Percentiles rank a stretch among this genome's conserved stretches.
These are phyloP conservation scores for Clarireedia paspali DNA, from an alignment of 2,329 filamentous ascomycete species.

Conservation along the genomic window DNA sequence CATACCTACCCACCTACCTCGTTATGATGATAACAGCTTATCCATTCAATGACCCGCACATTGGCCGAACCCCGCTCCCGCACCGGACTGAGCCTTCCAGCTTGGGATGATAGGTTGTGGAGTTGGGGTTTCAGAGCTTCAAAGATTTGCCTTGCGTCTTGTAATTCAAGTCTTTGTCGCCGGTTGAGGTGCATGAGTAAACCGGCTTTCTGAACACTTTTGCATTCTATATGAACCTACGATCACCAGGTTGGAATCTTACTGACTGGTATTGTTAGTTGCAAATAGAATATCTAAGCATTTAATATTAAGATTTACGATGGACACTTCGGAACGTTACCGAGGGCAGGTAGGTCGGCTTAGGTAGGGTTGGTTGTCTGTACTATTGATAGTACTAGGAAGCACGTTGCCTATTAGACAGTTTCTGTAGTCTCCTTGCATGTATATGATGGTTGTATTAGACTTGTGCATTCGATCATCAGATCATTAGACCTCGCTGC, in stretches of 20 bases:
- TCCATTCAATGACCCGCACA: slow-evolving; percentile 66
- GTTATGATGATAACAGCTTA: slow-evolving; percentile 59
- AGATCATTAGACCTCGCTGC: no score
- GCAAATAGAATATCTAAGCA: neutral
- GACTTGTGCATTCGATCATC: no score
- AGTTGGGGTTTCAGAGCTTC: slow-evolving; percentile 59
- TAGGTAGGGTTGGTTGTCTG: neutral
- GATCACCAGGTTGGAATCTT: neutral
- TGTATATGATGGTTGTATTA: no score
- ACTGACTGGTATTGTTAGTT: slow-evolving; percentile 5
- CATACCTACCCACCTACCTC: slow-evolving; percentile 8
- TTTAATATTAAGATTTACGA: no score
- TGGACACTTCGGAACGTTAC: no score
- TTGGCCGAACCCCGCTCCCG: slow-evolving; percentile 64
- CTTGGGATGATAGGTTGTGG: slow-evolving; percentile 66
- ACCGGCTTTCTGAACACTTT: slow-evolving; percentile 28
- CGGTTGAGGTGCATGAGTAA: slow-evolving; percentile 60
- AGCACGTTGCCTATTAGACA: no score
- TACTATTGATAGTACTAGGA: neutral
- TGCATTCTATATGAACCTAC: neutral
- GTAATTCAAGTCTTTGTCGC: slow-evolving; percentile 40
- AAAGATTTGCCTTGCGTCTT: slow-evolving; percentile 49
- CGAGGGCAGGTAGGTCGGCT: neutral
- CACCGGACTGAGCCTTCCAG: slow-evolving; percentile 49
- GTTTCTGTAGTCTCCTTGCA: no score